These are phyloP conservation scores for Trametes meyenii DNA, from an alignment of 768 basidiomycete genomes.

Conservation along the genomic window DNA sequence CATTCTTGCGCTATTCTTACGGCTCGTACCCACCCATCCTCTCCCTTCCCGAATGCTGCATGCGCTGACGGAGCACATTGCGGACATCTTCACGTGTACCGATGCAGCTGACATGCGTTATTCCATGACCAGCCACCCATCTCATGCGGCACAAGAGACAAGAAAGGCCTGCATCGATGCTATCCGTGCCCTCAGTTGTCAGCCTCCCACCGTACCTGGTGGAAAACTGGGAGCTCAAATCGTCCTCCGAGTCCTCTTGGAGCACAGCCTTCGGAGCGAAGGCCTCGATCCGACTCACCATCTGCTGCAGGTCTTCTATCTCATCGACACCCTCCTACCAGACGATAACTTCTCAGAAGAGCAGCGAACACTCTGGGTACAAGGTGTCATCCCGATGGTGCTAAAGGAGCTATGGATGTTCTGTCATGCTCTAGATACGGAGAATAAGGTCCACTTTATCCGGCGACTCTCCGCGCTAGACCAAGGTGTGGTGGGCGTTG, in stretches of 20 bases:
- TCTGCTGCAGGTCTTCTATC: constrained; percentile 53
- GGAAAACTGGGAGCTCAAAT: constrained; percentile 49
- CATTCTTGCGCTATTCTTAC: constrained; percentile 51
- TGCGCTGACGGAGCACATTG: constrained; percentile 44
- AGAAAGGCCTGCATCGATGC: constrained; percentile 56
- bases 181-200: constrained; percentile 45
- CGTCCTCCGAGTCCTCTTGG: constrained; percentile 60
- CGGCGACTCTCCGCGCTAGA: constrained; percentile 61
- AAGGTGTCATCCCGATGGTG: constrained; percentile 56
- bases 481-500: constrained; percentile 54
- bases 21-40: constrained; percentile 49
- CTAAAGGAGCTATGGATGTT: constrained; percentile 59
- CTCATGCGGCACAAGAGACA: constrained; percentile 45
- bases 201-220: constrained; percentile 37
- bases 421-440: constrained; percentile 57
- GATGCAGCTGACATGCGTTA: constrained; percentile 47
- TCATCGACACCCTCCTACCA: constrained; percentile 64
- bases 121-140: constrained; percentile 43
- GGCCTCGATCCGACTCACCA: constrained; percentile 61
- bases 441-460: constrained; percentile 55
- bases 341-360: constrained; percentile 32
- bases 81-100: constrained; percentile 60
- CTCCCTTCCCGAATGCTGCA: constrained; percentile 55
- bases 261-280: constrained; percentile 42
- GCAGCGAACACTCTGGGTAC: constrained; percentile 50